phyloP scores from a whole-genome alignment of 345 rosid genomes.

The Lepidium sativum region DNA sequence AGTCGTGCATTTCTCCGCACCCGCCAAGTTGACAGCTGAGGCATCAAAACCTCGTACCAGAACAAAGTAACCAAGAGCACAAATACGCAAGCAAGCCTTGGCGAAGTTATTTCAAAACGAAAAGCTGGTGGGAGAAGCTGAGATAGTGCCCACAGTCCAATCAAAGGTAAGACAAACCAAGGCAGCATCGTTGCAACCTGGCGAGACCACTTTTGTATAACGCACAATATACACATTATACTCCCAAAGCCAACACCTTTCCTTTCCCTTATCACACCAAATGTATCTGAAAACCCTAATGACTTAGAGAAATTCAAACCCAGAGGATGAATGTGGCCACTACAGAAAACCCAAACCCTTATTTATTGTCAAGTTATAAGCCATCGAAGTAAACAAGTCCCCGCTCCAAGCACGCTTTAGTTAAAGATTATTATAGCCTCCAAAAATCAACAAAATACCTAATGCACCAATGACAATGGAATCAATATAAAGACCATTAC shows the following conservation, averaged over 20 bases:
- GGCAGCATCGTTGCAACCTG: constrained; percentile 99
- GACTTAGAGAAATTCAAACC: constrained; percentile 13
- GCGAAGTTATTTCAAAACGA: constrained; percentile 90
- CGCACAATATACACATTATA: constrained; percentile 99
- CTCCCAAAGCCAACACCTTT: constrained; percentile 35
- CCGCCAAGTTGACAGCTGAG: constrained; percentile 92
- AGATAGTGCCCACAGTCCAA: constrained; percentile 94
- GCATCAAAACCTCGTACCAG: constrained; percentile 98
- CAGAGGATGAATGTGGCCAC: constrained; percentile 9
- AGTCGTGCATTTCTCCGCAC: constrained; percentile 69
- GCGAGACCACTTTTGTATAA: constrained; percentile 99
- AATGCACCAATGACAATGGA: constrained; percentile 2
- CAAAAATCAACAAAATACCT: constrained; percentile 18
- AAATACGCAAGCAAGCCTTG: constrained; percentile 84
- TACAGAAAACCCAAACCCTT: constrained; percentile 38
- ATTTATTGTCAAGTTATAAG: constrained; percentile 5
- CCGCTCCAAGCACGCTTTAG: constrained; percentile 36
- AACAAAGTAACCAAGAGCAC: constrained; percentile 89
- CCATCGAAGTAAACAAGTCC: constrained; percentile 20
- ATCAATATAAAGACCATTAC: background rate
- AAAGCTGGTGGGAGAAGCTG: constrained; percentile 96
- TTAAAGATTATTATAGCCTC: constrained; percentile 11
- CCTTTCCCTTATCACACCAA: constrained; percentile 37
- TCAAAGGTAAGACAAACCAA: constrained; percentile 94
- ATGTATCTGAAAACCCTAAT: constrained; percentile 26